These are phyloP conservation scores for Neurospora sp. DNA, from an alignment of 495 filamentous ascomycete genomes.

Conservation along the genomic window DNA sequence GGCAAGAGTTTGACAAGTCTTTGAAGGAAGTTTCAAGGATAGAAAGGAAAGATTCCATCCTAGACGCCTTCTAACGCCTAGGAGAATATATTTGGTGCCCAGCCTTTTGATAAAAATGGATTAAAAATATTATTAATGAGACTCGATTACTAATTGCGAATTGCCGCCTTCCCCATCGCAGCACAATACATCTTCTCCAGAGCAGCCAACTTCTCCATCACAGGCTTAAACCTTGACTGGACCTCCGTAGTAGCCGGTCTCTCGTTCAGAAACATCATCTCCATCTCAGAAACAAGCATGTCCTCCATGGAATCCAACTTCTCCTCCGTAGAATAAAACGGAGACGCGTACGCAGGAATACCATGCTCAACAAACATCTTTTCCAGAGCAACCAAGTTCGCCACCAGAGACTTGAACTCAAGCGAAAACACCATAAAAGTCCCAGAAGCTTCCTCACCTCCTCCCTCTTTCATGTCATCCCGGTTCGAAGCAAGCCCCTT, in stretches of 20 bases:
- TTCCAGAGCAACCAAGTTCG: background rate
- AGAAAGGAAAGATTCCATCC: conserved; percentile 2
- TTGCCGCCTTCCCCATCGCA: background rate
- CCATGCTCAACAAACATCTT: background rate
- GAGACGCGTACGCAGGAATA: background rate
- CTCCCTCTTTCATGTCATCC: background rate
- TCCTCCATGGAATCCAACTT: background rate
- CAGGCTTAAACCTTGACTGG: background rate
- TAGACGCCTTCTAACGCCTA: background rate
- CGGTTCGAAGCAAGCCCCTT: background rate
- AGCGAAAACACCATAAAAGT: background rate
- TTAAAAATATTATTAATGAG: background rate
- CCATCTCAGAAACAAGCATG: background rate
- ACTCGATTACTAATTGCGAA: background rate
- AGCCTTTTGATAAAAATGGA: background rate
- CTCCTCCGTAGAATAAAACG: background rate
- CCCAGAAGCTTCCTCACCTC: background rate
- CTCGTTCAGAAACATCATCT: background rate
- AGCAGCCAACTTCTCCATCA: background rate
- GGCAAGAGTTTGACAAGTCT: background rate
- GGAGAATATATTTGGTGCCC: background rate
- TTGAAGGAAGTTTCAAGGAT: background rate
- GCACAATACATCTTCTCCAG: conserved; percentile 4
- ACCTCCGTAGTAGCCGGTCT: background rate
- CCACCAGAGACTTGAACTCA: background rate